A percentile compares a stretch with the other conserved stretches of the same genome.
Conservation (phyloP, 2,329 filamentous ascomycete species). For the Trichoderma atrobrunneum region DNA sequence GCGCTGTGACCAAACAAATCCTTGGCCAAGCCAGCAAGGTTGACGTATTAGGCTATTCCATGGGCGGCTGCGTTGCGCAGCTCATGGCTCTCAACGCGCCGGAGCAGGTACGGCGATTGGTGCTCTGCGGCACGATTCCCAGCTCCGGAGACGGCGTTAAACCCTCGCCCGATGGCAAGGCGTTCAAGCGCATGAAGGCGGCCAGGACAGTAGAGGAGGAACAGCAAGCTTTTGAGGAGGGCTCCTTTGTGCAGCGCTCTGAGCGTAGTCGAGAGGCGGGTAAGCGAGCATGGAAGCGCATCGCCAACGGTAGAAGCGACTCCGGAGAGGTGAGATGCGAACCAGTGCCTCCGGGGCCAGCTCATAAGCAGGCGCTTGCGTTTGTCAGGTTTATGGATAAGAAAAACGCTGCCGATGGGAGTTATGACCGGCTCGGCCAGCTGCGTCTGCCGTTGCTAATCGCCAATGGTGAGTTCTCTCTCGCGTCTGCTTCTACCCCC, state of each 20-base stretch:
- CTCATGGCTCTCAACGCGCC: conserved; percentile 41
- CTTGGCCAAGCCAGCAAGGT: conserved; percentile 33
- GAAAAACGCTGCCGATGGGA: conserved; percentile 32
- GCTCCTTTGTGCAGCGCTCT: conserved; percentile 35
- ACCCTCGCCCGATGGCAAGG: conserved; percentile 27
- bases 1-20: conserved; percentile 37
- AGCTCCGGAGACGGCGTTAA: conserved; percentile 37
- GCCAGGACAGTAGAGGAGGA: conserved; percentile 35
- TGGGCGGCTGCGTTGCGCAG: conserved; percentile 48
- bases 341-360: conserved; percentile 28
- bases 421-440: conserved; percentile 34
- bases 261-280: conserved; percentile 33
- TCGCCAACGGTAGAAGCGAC: conserved; percentile 27
- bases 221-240: conserved; percentile 32
- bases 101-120: conserved; percentile 37
- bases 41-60: conserved; percentile 50
- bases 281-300: conserved; percentile 35
- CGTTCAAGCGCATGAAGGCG: conserved; percentile 34
- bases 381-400: conserved; percentile 38
- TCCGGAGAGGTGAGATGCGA: conserved; percentile 24
- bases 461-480: conserved; percentile 36
- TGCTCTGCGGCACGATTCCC: conserved; percentile 45
- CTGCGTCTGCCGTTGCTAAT: conserved; percentile 38
- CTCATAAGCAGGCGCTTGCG: conserved; percentile 33
- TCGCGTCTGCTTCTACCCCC: not conserved